Evolutionary conservation across 2,329 filamentous ascomycete genomes (phyloP), one percentile per base, ranked within the genome.

Genomic region (Xylariomycetidae sp.): DNA sequence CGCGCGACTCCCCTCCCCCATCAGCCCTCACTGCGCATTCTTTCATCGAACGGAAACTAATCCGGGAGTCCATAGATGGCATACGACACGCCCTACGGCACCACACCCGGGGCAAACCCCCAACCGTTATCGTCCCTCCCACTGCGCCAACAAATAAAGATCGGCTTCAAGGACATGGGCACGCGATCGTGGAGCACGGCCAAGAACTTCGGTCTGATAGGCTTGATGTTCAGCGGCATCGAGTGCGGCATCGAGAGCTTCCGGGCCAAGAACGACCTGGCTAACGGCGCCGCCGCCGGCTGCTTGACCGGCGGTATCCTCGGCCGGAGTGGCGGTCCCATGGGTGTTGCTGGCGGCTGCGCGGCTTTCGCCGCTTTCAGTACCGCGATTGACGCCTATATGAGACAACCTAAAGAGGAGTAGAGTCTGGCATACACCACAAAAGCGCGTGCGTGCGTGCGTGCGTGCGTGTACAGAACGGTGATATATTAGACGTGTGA

Each of bases 131-230:
- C 67, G 26, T 69, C 70, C n/a, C 78, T 98, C 14, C 89, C 92
- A 17, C 72, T 90, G 44, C 77, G 80, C 28, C 79, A 95, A 59
- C 92, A 97, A 63, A 74, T 98, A 34, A 80, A 78, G 42, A 66
- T 76, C 53, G 92, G 92, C 33, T 88, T 98, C 69, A 88, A 85
- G 61, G 92, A 98, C 62, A 97, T 98, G 89, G 92, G 92, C 46
- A 64, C 73, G 44, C 80, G 87, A 10, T 90, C 87, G 4, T 86
- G 74, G 62, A 83, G 80, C 42, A 87, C 82, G 30, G 92, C 89
- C 34, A 92, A 89, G 67, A 97, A 94, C 69, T 98, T 98, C 57
- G 90, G 87, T 42, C 84, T 89, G 49, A 88, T 98, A 31, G 92
- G 92, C 50, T 85, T 87, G 3, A 74, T 97, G 14, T 98, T 94